These are phyloP conservation scores for Erodium moschatum DNA, from an alignment of 441 rosid species.

Conservation along the genomic window DNA sequence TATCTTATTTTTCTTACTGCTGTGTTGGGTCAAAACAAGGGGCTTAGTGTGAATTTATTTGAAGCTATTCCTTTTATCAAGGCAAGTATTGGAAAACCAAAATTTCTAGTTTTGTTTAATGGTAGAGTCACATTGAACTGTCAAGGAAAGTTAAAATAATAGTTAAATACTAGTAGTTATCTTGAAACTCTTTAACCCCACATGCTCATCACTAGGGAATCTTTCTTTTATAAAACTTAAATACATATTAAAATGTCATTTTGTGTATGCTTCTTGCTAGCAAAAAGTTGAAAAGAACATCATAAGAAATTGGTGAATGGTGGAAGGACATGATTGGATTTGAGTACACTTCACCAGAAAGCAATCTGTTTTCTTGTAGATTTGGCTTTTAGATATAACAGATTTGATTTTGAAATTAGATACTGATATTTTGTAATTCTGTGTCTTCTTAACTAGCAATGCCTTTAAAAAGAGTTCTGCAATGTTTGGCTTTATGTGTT, in stretches of 20 bases:
- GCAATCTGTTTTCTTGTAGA: too few relatives aligned
- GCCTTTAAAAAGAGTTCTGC: too few relatives aligned
- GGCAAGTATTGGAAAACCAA: slow-evolving; percentile 13
- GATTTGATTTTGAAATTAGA: background rate
- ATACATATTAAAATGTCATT: background rate
- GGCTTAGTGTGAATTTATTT: background rate
- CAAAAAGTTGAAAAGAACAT: too few relatives aligned
- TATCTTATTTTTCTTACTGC: background rate
- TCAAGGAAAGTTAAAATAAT: background rate
- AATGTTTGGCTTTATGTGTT: too few relatives aligned
- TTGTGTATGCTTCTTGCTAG: background rate
- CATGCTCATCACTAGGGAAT: slow-evolving; percentile 19
- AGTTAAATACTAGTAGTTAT: slow-evolving; percentile 6
- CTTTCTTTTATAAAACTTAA: slow-evolving; percentile 10
- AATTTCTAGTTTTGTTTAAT: slow-evolving; percentile 10
- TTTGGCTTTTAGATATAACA: too few relatives aligned
- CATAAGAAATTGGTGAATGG: too few relatives aligned
- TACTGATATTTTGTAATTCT: too few relatives aligned
- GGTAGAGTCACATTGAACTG: background rate
- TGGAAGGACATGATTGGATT: background rate
- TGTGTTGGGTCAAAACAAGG: background rate
- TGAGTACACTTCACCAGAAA: background rate
- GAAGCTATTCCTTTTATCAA: slow-evolving; percentile 12
- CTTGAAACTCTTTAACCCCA: slow-evolving; percentile 18
- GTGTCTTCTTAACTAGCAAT: too few relatives aligned